A percentile compares a stretch with the other conserved stretches of the same genome.
Conservation (phyloP, 148 eudicot genomes). For the Rheum nobile region DNA sequence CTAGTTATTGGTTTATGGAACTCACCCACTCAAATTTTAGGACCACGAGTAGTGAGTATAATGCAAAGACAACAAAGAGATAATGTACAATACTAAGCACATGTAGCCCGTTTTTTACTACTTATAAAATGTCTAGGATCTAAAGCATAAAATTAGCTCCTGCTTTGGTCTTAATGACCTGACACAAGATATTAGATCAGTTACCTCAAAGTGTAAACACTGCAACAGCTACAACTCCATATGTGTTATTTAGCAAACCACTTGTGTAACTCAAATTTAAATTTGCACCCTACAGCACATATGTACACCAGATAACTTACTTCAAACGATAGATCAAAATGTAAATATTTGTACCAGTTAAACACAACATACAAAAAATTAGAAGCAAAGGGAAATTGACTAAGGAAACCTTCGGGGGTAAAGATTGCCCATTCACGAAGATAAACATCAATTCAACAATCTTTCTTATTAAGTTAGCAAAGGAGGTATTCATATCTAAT, state of each 20-base stretch:
- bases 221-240: constrained; percentile 30
- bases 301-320: constrained; percentile 18
- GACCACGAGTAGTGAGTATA: background rate
- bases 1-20: background rate
- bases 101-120: background rate
- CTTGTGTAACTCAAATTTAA: constrained; percentile 20
- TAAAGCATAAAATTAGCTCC: background rate
- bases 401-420: background rate
- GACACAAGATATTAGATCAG: constrained; percentile 14
- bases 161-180: background rate
- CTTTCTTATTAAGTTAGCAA: background rate
- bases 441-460: background rate
- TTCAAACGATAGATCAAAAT: background rate
- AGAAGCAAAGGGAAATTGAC: background rate
- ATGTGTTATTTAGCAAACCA: constrained; percentile 25
- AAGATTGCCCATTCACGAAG: background rate
- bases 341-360: background rate
- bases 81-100: background rate
- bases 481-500: background rate
- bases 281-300: constrained; percentile 29
- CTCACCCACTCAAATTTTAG: background rate
- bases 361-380: background rate
- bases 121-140: background rate
- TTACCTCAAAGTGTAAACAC: constrained; percentile 31
- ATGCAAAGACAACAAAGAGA: background rate